These are phyloP conservation scores for Liquidambar formosana DNA, from an alignment of 164 flowering plant species.

Conservation along the genomic window DNA sequence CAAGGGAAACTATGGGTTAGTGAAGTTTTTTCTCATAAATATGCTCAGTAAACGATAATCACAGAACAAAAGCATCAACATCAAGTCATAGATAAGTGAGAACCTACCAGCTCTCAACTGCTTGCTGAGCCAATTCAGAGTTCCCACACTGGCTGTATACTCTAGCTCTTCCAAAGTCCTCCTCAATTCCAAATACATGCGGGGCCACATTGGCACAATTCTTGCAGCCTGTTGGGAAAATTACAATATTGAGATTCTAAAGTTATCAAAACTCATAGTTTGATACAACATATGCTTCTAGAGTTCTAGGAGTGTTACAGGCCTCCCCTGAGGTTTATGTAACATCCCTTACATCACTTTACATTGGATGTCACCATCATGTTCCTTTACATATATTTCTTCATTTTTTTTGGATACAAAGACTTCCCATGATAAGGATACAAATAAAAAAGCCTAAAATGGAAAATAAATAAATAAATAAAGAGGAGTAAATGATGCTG, in stretches of 20 bases:
- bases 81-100: background rate
- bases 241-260: background rate
- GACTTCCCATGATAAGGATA: no score
- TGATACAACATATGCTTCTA: background rate
- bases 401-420: no score
- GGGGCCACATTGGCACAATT: conserved; percentile 84
- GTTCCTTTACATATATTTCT: no score
- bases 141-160: conserved; percentile 70
- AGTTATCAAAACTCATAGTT: background rate
- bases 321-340: background rate
- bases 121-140: conserved; percentile 67
- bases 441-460: no score
- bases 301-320: background rate
- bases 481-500: no score
- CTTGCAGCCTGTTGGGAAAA: conserved; percentile 69
- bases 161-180: conserved; percentile 96
- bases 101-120: conserved; percentile 89
- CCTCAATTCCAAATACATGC: conserved; percentile 81
- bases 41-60: background rate
- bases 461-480: no score
- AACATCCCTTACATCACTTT: background rate
- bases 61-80: background rate
- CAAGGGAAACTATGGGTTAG: background rate
- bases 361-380: no score
- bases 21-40: background rate